Conservation (phyloP, 2,329 filamentous ascomycete species). For the Coleophoma eucalyptorum region DNA sequence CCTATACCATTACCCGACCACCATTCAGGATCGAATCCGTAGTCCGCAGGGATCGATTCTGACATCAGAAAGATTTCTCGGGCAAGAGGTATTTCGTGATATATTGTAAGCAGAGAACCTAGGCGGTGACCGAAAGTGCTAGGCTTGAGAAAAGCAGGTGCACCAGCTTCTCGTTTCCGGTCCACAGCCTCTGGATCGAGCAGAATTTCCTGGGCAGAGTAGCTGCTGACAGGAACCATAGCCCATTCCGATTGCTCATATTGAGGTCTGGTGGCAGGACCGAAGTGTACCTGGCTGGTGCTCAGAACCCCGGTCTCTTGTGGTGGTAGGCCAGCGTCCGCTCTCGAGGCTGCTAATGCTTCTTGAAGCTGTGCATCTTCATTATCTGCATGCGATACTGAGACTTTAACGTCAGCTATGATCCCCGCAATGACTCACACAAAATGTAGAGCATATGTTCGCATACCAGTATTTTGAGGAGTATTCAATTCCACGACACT, state of each 20-base stretch:
- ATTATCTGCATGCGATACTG: slow-evolving; percentile 14
- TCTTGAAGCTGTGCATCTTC: slow-evolving; percentile 52
- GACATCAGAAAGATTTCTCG: slow-evolving; percentile 50
- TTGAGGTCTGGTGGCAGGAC: slow-evolving; percentile 51
- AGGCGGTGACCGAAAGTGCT: slow-evolving; percentile 30
- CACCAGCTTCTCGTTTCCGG: slow-evolving; percentile 38
- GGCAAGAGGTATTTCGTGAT: slow-evolving; percentile 54
- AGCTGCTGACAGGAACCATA: slow-evolving; percentile 43
- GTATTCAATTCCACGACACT: slow-evolving; percentile 45
- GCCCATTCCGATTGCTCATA: slow-evolving; percentile 57
- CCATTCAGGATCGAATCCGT: slow-evolving; percentile 56
- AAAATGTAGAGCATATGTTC: neutral
- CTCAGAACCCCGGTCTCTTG: slow-evolving; percentile 48
- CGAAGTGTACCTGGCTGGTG: slow-evolving; percentile 45
- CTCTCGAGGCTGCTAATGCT: slow-evolving; percentile 52
- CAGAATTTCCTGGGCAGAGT: slow-evolving; percentile 23
- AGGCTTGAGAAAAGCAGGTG: slow-evolving; percentile 52
- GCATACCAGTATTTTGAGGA: slow-evolving; percentile 37
- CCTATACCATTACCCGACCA: slow-evolving; percentile 54
- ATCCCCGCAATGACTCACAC: no score
- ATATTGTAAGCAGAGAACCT: slow-evolving; percentile 52
- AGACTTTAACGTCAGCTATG: slow-evolving; percentile 3
- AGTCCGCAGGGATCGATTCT: slow-evolving; percentile 38
- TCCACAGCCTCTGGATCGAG: slow-evolving; percentile 31
- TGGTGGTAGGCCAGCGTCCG: slow-evolving; percentile 41